Evolutionary conservation across 2,329 filamentous ascomycete species (phyloP).

Genomic region (Aureobasidium sp.): DNA sequence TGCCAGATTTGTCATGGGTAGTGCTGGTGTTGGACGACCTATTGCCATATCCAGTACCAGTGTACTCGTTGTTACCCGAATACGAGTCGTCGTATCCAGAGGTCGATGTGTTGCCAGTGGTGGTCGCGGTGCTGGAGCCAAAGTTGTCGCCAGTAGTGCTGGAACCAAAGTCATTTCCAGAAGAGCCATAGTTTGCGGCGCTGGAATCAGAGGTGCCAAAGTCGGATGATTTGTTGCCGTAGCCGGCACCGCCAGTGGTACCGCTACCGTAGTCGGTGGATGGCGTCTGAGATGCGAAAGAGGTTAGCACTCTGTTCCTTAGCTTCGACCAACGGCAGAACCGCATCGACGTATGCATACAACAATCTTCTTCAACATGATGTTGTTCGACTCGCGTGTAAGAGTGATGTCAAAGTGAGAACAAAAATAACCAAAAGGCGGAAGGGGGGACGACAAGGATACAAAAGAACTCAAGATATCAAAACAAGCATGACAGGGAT

Average conservation of each 20-base stretch:
- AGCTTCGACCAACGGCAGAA: not conserved
- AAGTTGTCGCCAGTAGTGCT: conserved; percentile 17
- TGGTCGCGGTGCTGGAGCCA: not conserved
- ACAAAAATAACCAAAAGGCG: too few relatives aligned
- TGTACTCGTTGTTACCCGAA: conserved; percentile 3
- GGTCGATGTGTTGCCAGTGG: conserved; percentile 19
- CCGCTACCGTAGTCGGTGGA: conserved; percentile 13
- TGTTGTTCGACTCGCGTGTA: not conserved
- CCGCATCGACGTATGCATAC: not conserved
- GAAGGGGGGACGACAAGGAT: not conserved
- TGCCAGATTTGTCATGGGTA: not conserved
- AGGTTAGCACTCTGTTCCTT: conserved; percentile 16
- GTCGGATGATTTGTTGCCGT: conserved; percentile 31
- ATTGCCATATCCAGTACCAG: conserved; percentile 34
- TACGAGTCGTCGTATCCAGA: conserved; percentile 29
- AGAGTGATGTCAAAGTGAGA: not conserved
- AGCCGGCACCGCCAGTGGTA: conserved; percentile 29
- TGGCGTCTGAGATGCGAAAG: conserved; percentile 20
- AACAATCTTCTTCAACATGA: not conserved
- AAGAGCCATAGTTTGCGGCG: conserved; percentile 20
- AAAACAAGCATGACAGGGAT: not conserved
- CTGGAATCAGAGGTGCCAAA: not conserved
- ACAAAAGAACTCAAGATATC: not conserved
- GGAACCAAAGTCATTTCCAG: not conserved
- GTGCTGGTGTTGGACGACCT: conserved; percentile 22